Evolutionary conservation across 1,284 basidiomycete species (phyloP).

Genomic region (Trichosporon sp.): DNA sequence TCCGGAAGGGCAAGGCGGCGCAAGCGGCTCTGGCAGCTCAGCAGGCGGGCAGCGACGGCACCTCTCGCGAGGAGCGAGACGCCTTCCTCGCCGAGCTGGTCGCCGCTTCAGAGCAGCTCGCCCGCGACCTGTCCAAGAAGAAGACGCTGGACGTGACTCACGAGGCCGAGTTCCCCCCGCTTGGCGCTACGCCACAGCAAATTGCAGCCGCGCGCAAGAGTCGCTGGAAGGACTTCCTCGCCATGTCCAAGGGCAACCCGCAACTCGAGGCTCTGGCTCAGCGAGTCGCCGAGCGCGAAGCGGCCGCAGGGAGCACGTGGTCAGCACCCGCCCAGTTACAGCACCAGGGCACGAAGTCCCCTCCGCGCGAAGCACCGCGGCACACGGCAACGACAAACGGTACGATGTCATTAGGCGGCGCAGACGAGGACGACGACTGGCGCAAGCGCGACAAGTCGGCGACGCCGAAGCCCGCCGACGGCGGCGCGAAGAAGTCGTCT

Average conservation of each 20-base stretch:
- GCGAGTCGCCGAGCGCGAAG: slow-evolving; percentile 42
- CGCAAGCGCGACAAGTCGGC: slow-evolving; percentile 12
- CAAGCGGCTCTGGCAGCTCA: slow-evolving; percentile 39
- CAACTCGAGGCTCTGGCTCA: slow-evolving; percentile 43
- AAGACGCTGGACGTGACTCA: slow-evolving; percentile 29
- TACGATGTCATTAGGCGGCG: slow-evolving; percentile 23
- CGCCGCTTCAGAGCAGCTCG: slow-evolving; percentile 70
- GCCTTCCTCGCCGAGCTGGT: slow-evolving; percentile 61
- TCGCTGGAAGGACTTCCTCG: slow-evolving; percentile 45
- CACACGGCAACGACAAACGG: slow-evolving; percentile 20
- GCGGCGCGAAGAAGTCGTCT: neutral
- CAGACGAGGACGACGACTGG: slow-evolving; percentile 33
- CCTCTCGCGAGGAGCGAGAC: slow-evolving; percentile 36
- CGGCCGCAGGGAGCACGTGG: slow-evolving; percentile 31
- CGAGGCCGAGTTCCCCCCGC: slow-evolving; percentile 43
- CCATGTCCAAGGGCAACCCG: slow-evolving; percentile 40
- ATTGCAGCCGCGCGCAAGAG: slow-evolving; percentile 41
- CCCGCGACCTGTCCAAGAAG: slow-evolving; percentile 60
- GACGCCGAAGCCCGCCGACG: neutral
- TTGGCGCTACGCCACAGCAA: slow-evolving; percentile 40
- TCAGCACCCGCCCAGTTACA: slow-evolving; percentile 47
- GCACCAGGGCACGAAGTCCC: slow-evolving; percentile 5
- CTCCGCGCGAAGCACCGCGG: neutral
- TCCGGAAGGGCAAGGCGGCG: slow-evolving; percentile 48
- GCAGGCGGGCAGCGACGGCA: slow-evolving; percentile 19